Evolutionary conservation across 2,329 filamentous ascomycete species (phyloP), one percentile per base, ranked within the genome.

Genomic region (Diaporthe sp.): DNA sequence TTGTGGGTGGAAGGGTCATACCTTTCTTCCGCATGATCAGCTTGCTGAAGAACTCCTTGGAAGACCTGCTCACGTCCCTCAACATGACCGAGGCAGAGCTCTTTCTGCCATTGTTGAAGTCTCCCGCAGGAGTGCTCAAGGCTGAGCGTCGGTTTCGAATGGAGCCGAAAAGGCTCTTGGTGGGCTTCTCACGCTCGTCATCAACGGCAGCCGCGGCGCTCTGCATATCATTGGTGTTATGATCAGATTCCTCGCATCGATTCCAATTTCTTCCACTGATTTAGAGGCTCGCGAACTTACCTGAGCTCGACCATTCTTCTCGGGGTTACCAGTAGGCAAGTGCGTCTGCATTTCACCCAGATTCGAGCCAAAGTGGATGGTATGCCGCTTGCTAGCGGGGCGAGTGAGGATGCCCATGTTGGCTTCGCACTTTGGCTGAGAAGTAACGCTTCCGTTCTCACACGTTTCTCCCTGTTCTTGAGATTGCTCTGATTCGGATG

Each of bases 11-110:
- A 20, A 55, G 7, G 51, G 28, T 3, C 37, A 22, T 73, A 55
- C 65, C 65, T 39, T 31, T 44, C 47, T 65, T 73, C 7, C 20
- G 8, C 25, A 10, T 10, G 37, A 49, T 31, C 37, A 73, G 37
- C 58, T 65, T 73, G 47, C 34, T 39, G n/a, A 73, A 55, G 47
- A 73, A 57, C 3, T 53, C 58, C 58, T 65, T 73, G 58, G 71
- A 73, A 13, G 71, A 61, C 12, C 53, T 37, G 47, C 71, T 20
- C 28, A 65, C 20, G 13, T 73, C 58, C 13, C 28, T 61, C 25
- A 73, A 22, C n/a, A 73, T 47, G 47, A 55, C 47, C 13, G 71
- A 57, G 4, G 71, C 71, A 42, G 68, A 67, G 44, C 75, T 75
- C 73, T 71, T 74, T 37, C 75, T 71, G n/a, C 75, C 75, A 22